Evolutionary conservation across 2,329 filamentous ascomycete species (phyloP), one percentile per base, ranked within the genome.

Genomic region (Venturia nashicola): DNA sequence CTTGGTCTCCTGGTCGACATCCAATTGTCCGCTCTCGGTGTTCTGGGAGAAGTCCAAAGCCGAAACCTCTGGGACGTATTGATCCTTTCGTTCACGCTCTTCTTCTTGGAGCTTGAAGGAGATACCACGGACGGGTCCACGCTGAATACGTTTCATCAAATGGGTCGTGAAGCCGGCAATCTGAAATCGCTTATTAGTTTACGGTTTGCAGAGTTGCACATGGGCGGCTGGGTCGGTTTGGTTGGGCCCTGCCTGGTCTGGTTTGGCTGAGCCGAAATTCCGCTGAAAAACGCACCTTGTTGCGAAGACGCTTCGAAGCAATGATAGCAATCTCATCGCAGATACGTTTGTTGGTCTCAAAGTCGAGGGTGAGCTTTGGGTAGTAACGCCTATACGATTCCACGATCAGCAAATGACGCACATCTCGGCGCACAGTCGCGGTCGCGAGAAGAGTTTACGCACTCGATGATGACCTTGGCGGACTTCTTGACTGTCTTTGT

Each of bases 91-190:
- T 84, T 99, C 94, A 86, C 94, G 91, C 88, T 99, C 94, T 85
- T 99, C 94, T 85, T 99, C 94, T 84, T 99, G 94, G 67, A 99
- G 90, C 87, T 99, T 99, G 92, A 99, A 99, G 81, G 95, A 99
- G 83, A 99, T 99, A 85, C 94, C 94, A 75, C 94, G 95, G 81
- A 99, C 94, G 71, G 94, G 94, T 71, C 94, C 94, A 79, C 94
- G 91, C 86, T 97, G 94, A 75, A 99, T 99, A 82, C 94, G 94
- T 88, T 97, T 97, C 95, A 99, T 99, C 81, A 95, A 79, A 79
- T 61, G 64, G 71, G 94, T 97, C 75, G 93, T 96, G 87, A 96
- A 97, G 75, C 94, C 94, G 76, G 94, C 92, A 83, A 96, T 95
- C 90, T 93, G 64, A 7, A n/a, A 32, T 42, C 12, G 14, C 5